Base-by-base conservation (phyloP, 192 early-diverging fungal genomes). In the Coemansia sp. region DNA sequence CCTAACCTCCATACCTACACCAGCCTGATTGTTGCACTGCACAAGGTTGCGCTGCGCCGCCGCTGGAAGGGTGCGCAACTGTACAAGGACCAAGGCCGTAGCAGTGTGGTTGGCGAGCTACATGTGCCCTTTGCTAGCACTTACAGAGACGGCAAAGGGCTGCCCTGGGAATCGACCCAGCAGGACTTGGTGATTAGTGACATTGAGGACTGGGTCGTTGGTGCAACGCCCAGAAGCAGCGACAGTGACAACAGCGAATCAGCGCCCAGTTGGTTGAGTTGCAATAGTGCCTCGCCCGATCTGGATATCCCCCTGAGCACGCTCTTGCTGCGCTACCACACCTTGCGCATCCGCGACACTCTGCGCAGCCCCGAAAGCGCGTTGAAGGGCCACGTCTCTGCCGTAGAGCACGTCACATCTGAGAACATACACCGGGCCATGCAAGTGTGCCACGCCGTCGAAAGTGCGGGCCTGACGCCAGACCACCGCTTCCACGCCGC, bases 1-100 rank as follows among this genome's bases (percentile, higher is more conserved):
- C 76, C 76, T 1, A 73, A 73, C 31, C 28, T 79, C 64, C 63
- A 66, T 37, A 79, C 76, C 26, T 78, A 78, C 60, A 78, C 76
- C 2, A 78, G 76, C 31, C 34, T 78, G 50, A 55, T 73, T 37
- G 63, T 64, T 6, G 66, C 70, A 2, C 45, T 78, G 66, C 76
- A 78, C 67, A 78, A 73, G 57, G 47, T 73, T 23, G 70, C 76
- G 0, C 42, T 78, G 52, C 66, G 76, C 11, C 67, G 66, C 67
- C 70, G 76, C 21, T 78, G 76, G 76, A 45, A 56, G 3, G 18
- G 37, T 5, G 59, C 33, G 9, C 12, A 61, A 21, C 20, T 18
- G 21, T 41, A 39, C 20, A 16, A 39, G 20, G 59, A 41, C 18
- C 36, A 61, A 21, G 37, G 59, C 31, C 31, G 31, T 31, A 31